phyloP scores from a whole-genome alignment of 2,329 filamentous ascomycete genomes.

The Tolypocladium pustulatum region DNA sequence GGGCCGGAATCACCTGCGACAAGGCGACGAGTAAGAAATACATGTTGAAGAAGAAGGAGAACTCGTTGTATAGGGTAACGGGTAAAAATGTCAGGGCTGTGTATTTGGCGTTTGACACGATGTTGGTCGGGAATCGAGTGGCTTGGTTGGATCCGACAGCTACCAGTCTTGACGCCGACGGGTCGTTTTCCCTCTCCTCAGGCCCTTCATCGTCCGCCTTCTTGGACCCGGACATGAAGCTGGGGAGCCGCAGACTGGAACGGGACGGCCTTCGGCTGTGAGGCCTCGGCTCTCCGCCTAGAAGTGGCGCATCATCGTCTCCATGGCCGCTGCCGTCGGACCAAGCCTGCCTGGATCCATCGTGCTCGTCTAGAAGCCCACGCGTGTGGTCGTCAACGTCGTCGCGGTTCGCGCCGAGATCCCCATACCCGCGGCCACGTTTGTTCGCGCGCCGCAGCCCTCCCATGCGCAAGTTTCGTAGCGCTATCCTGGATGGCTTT shows the following conservation, averaged over 20 bases:
- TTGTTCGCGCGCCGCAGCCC: slow-evolving; percentile 47
- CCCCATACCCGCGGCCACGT: slow-evolving; percentile 46
- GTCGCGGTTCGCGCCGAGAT: slow-evolving; percentile 45
- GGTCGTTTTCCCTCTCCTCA: slow-evolving; percentile 46
- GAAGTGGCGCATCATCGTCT: slow-evolving; percentile 62
- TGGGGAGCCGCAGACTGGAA: slow-evolving; percentile 53
- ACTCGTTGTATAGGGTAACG: slow-evolving; percentile 93
- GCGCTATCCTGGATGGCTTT: slow-evolving; percentile 52
- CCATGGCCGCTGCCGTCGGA: slow-evolving; percentile 52
- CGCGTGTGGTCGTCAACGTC: slow-evolving; percentile 56
- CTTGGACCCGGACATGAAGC: slow-evolving; percentile 46
- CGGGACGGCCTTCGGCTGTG: slow-evolving; percentile 18
- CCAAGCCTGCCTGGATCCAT: slow-evolving; percentile 41
- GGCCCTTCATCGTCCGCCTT: slow-evolving; percentile 25
- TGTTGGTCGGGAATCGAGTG: slow-evolving; percentile 75
- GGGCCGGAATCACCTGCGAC: slow-evolving; percentile 79
- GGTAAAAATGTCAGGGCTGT: slow-evolving; percentile 91
- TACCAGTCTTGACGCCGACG: slow-evolving; percentile 63
- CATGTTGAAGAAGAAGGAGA: slow-evolving; percentile 99
- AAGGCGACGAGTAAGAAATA: slow-evolving; percentile 94
- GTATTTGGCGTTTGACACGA: slow-evolving; percentile 95
- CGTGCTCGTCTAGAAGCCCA: slow-evolving; percentile 54
- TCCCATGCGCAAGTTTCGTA: slow-evolving; percentile 60
- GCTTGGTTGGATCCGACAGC: slow-evolving; percentile 65
- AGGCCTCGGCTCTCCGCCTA: slow-evolving; percentile 31